phyloP scores from a whole-genome alignment of 1,284 basidiomycete genomes.

The Ganoderma leucocontextum region DNA sequence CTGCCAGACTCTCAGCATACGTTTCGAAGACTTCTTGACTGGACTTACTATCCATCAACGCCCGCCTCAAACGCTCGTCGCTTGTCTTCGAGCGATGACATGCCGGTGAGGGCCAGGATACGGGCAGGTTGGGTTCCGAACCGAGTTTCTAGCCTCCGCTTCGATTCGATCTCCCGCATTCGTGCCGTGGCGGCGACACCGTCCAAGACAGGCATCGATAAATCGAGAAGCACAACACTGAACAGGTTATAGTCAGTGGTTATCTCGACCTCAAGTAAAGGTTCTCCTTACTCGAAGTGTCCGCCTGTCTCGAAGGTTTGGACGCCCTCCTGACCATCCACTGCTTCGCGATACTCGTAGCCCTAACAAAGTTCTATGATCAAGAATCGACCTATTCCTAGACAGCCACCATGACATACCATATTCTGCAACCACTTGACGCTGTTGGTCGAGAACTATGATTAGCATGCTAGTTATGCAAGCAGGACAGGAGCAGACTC shows the following conservation, averaged over 20 bases:
- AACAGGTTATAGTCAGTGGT: slow-evolving; percentile 19
- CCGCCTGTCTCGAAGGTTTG: slow-evolving; percentile 74
- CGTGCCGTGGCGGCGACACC: slow-evolving; percentile 86
- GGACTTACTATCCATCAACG: slow-evolving; percentile 91
- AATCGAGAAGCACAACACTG: slow-evolving; percentile 87
- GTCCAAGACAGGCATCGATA: slow-evolving; percentile 94
- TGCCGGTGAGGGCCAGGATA: slow-evolving; percentile 92
- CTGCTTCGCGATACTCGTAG: slow-evolving; percentile 81
- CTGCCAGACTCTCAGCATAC: slow-evolving; percentile 48
- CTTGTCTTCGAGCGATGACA: slow-evolving; percentile 94
- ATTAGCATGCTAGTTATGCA: slow-evolving; percentile 38
- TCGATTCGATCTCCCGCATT: slow-evolving; percentile 83
- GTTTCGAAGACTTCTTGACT: background rate
- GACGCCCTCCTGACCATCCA: slow-evolving; percentile 87
- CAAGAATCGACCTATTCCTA: background rate
- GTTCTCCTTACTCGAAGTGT: slow-evolving; percentile 77
- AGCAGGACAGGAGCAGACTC: slow-evolving; percentile 39
- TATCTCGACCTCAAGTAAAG: background rate
- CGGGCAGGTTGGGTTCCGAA: slow-evolving; percentile 51
- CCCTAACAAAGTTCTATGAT: slow-evolving; percentile 53
- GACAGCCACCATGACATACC: slow-evolving; percentile 44
- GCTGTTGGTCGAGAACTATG: slow-evolving; percentile 47
- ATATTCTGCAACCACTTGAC: slow-evolving; percentile 82
- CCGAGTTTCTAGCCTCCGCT: slow-evolving; percentile 45
- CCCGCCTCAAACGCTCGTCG: slow-evolving; percentile 90